Evolutionary conservation across 1,139 yeast species (phyloP), one percentile per base, ranked within the genome.

Genomic region (Magnusiomyces starmeri): DNA sequence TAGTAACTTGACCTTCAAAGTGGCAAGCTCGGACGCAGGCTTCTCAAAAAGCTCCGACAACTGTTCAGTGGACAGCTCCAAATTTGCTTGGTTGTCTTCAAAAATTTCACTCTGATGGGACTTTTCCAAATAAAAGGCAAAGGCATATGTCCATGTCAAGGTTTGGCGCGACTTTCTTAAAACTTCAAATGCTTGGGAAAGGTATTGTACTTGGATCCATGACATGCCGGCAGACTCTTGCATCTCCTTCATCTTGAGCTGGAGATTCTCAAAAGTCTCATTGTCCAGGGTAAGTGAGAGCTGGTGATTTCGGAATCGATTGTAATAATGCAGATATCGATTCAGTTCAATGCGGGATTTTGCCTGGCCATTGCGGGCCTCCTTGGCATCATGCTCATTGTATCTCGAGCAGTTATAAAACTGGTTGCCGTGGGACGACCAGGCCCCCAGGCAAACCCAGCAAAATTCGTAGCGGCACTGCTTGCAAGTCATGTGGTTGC

Each of bases 401-500:
- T 72, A 85, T 54, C 81, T 70, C 54, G 78, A 79, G 65, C 97
- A 92, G 54, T 81, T 78, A 68, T 81, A 89, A 67, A 71, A 82
- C 49, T 75, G 71, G 37, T 75, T 73, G 0, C 81, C 82, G 68
- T 92, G 98, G n/a, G 70, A 70, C 1, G 65, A 62, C 98, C 98
- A 94, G 34, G 73, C 76, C 7, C 83, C 83, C 60, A 80, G 67
- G 67, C 99, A 92, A 48, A 89, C 82, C 99, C 99, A 92, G 66
- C 99, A 92, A 65, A 89, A 92, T 63, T 90, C 87, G 64, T 79
- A 70, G 12, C 67, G 66, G 67, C 99, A 92, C 56, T 82, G 83
- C 4, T 78, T 73, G 66, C 99, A 92, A 0, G 82, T 77, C 96
- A 92, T 90, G 69, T 92, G 98, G 69, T 92, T 90, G 69, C 97